phyloP scores from a whole-genome alignment of 2,329 filamentous ascomycete species.

The Calonectria fujianensis region DNA sequence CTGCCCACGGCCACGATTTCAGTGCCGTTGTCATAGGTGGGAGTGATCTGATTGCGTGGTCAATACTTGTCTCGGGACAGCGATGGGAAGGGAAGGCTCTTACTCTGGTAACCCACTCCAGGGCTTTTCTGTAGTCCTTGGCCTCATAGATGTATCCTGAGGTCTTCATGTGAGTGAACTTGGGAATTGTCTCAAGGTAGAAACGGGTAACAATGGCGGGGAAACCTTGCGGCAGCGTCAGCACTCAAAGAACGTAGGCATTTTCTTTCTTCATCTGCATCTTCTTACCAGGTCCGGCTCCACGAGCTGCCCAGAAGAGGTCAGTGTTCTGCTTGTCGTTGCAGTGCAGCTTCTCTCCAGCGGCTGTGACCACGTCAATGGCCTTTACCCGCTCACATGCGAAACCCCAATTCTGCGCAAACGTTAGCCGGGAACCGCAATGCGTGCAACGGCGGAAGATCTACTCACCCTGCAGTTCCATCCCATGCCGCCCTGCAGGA shows the following conservation, averaged over 20 bases:
- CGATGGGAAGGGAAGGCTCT: neutral
- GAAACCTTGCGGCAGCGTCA: conserved; percentile 61
- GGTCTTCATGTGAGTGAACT: conserved; percentile 56
- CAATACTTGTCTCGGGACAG: neutral
- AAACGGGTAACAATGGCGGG: conserved; percentile 72
- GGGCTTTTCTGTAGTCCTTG: conserved; percentile 65
- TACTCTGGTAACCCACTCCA: conserved; percentile 69
- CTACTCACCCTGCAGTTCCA: conserved; percentile 72
- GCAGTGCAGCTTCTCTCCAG: conserved; percentile 62
- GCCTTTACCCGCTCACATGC: conserved; percentile 68
- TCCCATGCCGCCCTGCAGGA: conserved; percentile 75
- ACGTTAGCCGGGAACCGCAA: neutral
- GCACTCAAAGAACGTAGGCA: neutral
- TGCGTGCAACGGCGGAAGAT: neutral
- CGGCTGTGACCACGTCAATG: conserved; percentile 69
- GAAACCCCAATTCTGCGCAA: conserved; percentile 71
- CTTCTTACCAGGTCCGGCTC: conserved; percentile 63
- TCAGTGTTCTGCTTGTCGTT: conserved; percentile 64
- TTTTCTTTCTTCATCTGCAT: neutral
- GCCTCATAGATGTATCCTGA: conserved; percentile 67
- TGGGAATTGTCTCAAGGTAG: conserved; percentile 64
- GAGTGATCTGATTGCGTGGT: conserved; percentile 34
- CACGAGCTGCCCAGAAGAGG: conserved; percentile 69
- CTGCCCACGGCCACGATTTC: conserved; percentile 46
- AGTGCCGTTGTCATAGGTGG: conserved; percentile 39